Evolutionary conservation across 768 basidiomycete species (phyloP).

Genomic region (Boletus subparvulus): DNA sequence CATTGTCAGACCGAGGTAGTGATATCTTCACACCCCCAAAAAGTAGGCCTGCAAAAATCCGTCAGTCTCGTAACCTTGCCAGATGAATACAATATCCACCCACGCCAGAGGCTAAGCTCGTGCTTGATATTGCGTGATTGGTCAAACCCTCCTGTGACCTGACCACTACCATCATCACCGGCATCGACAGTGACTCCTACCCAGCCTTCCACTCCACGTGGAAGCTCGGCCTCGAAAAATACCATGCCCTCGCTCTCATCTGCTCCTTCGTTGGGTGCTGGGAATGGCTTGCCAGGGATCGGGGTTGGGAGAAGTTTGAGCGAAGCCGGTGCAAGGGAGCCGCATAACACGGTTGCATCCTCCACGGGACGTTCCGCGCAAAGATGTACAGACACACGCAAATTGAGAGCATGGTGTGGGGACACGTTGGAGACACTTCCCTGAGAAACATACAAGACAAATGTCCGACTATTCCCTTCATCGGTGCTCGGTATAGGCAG

Average conservation of each 20-base stretch:
- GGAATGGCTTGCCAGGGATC: conserved; percentile 52
- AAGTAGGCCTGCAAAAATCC: conserved; percentile 39
- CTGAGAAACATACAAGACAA: conserved; percentile 60
- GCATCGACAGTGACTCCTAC: conserved; percentile 55
- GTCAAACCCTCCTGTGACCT: conserved; percentile 61
- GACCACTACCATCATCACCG: conserved; percentile 52
- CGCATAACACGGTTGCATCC: conserved; percentile 36
- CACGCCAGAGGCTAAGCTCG: conserved; percentile 45
- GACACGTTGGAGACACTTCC: conserved; percentile 53
- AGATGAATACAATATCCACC: conserved; percentile 9
- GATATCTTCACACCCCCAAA: conserved; percentile 36
- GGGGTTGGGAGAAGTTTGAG: conserved; percentile 68
- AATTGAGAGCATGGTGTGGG: conserved; percentile 46
- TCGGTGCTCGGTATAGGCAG: conserved; percentile 38
- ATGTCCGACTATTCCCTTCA: conserved; percentile 25
- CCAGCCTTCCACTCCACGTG: conserved; percentile 34
- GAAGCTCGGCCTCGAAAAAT: conserved; percentile 54
- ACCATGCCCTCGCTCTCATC: conserved; percentile 77
- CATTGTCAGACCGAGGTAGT: conserved; percentile 26
- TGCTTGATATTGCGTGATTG: conserved; percentile 31
- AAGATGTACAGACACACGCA: conserved; percentile 47
- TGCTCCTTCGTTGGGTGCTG: conserved; percentile 62
- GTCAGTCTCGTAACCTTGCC: conserved; percentile 6
- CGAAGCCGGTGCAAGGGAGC: conserved; percentile 41
- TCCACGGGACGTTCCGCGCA: conserved; percentile 38